These are phyloP conservation scores for Otatea glauca DNA, from an alignment of 176 grass and related monocot genomes.

Conservation along the genomic window DNA sequence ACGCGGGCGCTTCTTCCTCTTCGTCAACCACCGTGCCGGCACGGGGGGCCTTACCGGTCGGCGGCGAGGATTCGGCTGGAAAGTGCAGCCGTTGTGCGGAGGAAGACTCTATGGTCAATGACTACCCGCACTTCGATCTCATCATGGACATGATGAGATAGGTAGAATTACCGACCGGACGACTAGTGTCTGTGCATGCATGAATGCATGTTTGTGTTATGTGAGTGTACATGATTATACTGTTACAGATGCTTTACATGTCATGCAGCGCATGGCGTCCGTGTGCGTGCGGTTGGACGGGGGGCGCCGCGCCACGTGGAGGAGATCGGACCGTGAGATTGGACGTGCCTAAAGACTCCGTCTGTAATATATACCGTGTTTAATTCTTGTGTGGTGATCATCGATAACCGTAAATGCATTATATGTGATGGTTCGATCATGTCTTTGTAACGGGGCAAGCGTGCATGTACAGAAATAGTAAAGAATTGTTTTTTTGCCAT, in stretches of 20 bases:
- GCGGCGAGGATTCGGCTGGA: background rate
- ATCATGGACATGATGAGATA: constrained; percentile 44
- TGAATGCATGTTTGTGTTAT: background rate
- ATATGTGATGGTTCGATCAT: no score
- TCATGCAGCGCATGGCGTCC: background rate
- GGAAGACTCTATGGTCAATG: background rate
- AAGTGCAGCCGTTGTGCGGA: background rate
- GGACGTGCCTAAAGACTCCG: background rate
- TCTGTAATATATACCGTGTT: no score
- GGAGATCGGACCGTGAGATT: background rate
- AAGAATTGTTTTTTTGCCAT: background rate
- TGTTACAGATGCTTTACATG: background rate
- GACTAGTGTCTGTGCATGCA: background rate
- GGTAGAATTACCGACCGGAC: background rate
- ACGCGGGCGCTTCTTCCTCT: background rate
- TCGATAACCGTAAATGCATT: no score
- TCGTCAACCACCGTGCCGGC: background rate
- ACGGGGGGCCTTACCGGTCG: background rate
- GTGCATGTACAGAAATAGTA: background rate
- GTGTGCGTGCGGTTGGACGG: no score
- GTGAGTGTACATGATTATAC: background rate
- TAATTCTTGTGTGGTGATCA: no score
- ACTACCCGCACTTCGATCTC: constrained; percentile 45
- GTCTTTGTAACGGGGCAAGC: no score
- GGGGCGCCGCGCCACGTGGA: background rate